Percentiles rank a stretch among this genome's conserved stretches.
Evolutionary conservation across 805 yeast genomes (phyloP).

Genomic region (Nakazawaea sp.): DNA sequence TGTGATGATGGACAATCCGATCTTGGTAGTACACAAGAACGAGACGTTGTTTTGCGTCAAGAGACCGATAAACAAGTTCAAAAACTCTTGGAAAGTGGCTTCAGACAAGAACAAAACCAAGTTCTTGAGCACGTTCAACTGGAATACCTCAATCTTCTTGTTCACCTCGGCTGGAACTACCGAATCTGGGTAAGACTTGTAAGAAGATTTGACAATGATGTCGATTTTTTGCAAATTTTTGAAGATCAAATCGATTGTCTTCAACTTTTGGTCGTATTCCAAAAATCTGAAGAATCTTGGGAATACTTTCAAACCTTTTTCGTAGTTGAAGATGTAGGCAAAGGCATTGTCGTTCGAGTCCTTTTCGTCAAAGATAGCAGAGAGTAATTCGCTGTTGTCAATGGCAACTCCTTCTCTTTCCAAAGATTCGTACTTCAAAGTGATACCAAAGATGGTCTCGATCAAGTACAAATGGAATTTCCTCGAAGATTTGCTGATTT

Average conservation of each 20-base stretch:
- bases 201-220: constrained; percentile 73
- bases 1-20: constrained; percentile 82
- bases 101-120: constrained; percentile 80
- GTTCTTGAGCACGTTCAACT: constrained; percentile 74
- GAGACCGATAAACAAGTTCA: constrained; percentile 65
- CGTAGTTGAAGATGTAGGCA: constrained; percentile 72
- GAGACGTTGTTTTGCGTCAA: constrained; percentile 67
- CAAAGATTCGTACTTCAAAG: constrained; percentile 71
- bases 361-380: constrained; percentile 39
- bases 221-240: constrained; percentile 74
- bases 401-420: constrained; percentile 52
- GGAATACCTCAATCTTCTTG: constrained; percentile 70
- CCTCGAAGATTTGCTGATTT: constrained; percentile 30
- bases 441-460: constrained; percentile 72
- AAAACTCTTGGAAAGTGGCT: constrained; percentile 70
- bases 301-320: constrained; percentile 83
- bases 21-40: constrained; percentile 60
- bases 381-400: constrained; percentile 46
- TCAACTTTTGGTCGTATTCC: constrained; percentile 65
- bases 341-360: constrained; percentile 71
- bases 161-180: constrained; percentile 45
- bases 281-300: constrained; percentile 85
- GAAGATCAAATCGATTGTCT: constrained; percentile 71
- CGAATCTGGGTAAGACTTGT: constrained; percentile 45
- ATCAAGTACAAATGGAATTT: constrained; percentile 57